Evolutionary conservation across 371 early-diverging fungal species (phyloP).

Genomic region (Syncephalastrum monosporum): DNA sequence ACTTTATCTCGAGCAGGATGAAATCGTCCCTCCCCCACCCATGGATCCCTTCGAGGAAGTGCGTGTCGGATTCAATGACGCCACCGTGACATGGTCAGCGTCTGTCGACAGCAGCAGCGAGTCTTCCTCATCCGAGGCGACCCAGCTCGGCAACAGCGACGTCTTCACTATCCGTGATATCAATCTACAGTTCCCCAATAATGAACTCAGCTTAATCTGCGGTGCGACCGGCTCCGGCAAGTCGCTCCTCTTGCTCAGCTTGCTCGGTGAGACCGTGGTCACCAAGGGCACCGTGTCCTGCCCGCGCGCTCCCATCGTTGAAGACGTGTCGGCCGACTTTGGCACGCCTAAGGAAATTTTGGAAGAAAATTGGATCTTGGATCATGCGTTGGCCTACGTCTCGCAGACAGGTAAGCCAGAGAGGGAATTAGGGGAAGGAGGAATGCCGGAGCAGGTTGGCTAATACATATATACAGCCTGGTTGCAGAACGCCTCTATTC

Average conservation of each 20-base stretch:
- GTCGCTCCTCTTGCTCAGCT: constrained; percentile 58
- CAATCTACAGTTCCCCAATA: constrained; percentile 53
- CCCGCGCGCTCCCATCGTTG: constrained; percentile 40
- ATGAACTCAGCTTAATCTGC: constrained; percentile 56
- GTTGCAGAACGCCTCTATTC: constrained; percentile 83
- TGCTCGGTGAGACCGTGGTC: constrained; percentile 61
- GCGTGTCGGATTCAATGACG: constrained; percentile 48
- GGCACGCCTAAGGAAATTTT: constrained; percentile 2
- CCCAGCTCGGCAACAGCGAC: constrained; percentile 22
- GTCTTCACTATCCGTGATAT: constrained; percentile 50
- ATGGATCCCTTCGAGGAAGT: constrained; percentile 35
- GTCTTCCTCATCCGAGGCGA: constrained; percentile 12
- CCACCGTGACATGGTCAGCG: constrained; percentile 41
- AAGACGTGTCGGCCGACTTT: constrained; percentile 20
- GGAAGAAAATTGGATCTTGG: constrained; percentile 28
- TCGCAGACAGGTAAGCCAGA: constrained; percentile 29
- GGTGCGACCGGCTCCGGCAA: constrained; percentile 74
- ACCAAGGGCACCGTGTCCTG: constrained; percentile 40
- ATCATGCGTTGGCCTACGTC: constrained; percentile 30
- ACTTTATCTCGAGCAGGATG: constrained; percentile 71
- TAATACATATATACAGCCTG: constrained; percentile 54
- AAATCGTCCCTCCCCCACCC: constrained; percentile 51
- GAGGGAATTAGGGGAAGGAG: neutral
- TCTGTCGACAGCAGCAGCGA: constrained; percentile 22
- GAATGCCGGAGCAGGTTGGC: neutral